These are phyloP conservation scores for Leucocoprinus sp. DNA, from an alignment of 768 basidiomycete species.

Conservation along the genomic window DNA sequence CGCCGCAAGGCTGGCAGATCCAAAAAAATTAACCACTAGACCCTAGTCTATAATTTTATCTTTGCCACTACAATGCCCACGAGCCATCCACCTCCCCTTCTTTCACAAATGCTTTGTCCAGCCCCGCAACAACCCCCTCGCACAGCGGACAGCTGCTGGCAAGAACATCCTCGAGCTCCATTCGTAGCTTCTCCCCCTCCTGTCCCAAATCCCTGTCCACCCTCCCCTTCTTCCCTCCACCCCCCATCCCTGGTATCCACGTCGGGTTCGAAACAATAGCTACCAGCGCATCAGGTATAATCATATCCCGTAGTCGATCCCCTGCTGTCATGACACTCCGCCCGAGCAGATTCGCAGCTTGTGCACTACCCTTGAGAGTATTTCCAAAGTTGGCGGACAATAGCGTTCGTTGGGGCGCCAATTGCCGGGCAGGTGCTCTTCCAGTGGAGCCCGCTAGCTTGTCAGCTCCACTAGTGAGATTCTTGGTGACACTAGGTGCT, in stretches of 20 bases:
- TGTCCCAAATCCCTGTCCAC: slow-evolving; percentile 36
- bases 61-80: slow-evolving; percentile 53
- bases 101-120: slow-evolving; percentile 83
- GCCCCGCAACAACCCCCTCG: slow-evolving; percentile 75
- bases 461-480: slow-evolving; percentile 23
- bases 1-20: slow-evolving; percentile 66
- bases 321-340: slow-evolving; percentile 82
- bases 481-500: slow-evolving; percentile 16
- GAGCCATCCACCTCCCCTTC: slow-evolving; percentile 72
- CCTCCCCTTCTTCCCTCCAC: slow-evolving; percentile 22
- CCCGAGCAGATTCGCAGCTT: slow-evolving; percentile 61
- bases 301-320: slow-evolving; percentile 83
- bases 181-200: slow-evolving; percentile 65
- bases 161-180: slow-evolving; percentile 83
- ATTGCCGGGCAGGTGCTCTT: slow-evolving; percentile 31
- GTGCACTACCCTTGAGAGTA: slow-evolving; percentile 53
- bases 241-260: slow-evolving; percentile 69
- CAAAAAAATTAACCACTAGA: slow-evolving; percentile 74
- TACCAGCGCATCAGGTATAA: slow-evolving; percentile 89
- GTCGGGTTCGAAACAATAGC: slow-evolving; percentile 67
- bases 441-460: slow-evolving; percentile 21
- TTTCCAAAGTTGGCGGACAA: slow-evolving; percentile 67
- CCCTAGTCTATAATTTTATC: slow-evolving; percentile 11
- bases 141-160: slow-evolving; percentile 90
- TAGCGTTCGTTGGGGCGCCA: slow-evolving; percentile 50